Percentiles rank a stretch among this genome's conserved stretches.
Conservation (phyloP, 164 flowering plant species). For the Sextonia rubra region DNA sequence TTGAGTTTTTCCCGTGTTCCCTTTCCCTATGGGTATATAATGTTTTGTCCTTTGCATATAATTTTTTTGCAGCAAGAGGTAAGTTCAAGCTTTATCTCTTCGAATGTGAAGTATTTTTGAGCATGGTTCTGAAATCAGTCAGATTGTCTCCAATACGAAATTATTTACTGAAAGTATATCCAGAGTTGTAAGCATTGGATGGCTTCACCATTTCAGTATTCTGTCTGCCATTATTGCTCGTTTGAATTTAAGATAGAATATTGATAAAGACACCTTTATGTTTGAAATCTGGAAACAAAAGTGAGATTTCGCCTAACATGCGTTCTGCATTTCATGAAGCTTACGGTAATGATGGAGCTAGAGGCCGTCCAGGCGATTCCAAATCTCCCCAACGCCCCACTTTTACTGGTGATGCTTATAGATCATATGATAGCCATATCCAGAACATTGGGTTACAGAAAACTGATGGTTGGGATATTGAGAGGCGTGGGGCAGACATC, state of each 20-base stretch:
- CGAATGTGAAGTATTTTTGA: slow-evolving; percentile 59
- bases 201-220: slow-evolving; percentile 32
- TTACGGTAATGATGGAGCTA: slow-evolving; percentile 78
- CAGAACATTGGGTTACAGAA: slow-evolving; percentile 46
- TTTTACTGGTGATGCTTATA: slow-evolving; percentile 42
- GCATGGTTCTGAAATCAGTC: slow-evolving; percentile 49
- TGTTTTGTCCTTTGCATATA: neutral
- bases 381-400: slow-evolving; percentile 64
- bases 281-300: slow-evolving; percentile 46
- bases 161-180: slow-evolving; percentile 48
- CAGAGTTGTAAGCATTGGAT: slow-evolving; percentile 40
- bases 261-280: slow-evolving; percentile 50
- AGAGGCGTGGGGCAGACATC: slow-evolving; percentile 48
- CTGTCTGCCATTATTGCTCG: slow-evolving; percentile 6
- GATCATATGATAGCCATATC: slow-evolving; percentile 50
- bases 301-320: slow-evolving; percentile 48
- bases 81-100: slow-evolving; percentile 77
- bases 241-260: slow-evolving; percentile 48
- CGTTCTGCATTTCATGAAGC: slow-evolving; percentile 92
- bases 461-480: slow-evolving; percentile 59
- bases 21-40: slow-evolving; percentile 12
- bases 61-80: slow-evolving; percentile 88
- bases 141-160: slow-evolving; percentile 44
- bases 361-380: slow-evolving; percentile 69
- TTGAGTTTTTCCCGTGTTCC: neutral